A percentile compares a stretch with the other conserved stretches of the same genome.
phyloP scores from a whole-genome alignment of 495 filamentous ascomycete genomes.

The Clavariopsis aquatica region DNA sequence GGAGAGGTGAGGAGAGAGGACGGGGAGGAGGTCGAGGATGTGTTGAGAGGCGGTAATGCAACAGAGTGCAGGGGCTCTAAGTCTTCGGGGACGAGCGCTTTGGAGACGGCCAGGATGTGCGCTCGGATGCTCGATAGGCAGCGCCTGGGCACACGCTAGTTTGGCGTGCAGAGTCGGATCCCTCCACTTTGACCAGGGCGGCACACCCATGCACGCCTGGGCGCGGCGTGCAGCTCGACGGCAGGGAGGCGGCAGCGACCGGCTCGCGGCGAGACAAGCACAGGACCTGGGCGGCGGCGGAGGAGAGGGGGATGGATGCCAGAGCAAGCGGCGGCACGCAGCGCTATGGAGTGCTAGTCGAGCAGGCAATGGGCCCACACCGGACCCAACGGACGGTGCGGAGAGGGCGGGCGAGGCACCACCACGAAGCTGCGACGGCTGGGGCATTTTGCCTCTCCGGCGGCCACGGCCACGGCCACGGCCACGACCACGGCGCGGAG shows the following conservation, averaged over 20 bases:
- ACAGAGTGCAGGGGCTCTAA: constrained; percentile 26
- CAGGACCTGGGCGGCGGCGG: constrained; percentile 3
- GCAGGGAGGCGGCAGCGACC: constrained; percentile 17
- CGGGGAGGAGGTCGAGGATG: constrained; percentile 16
- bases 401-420: too few species aligned
- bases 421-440: background rate
- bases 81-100: constrained; percentile 24
- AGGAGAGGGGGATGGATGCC: background rate
- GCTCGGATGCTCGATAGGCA: constrained; percentile 1
- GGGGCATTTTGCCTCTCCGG: background rate
- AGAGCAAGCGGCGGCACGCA: constrained; percentile 1
- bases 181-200: constrained; percentile 26
- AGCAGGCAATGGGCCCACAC: background rate
- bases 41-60: constrained; percentile 31
- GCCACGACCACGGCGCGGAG: too few species aligned
- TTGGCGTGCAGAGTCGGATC: constrained; percentile 17
- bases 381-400: too few species aligned
- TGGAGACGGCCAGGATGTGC: constrained; percentile 20
- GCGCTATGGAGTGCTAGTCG: background rate
- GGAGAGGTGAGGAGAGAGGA: constrained; percentile 14
- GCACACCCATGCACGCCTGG: constrained; percentile 12
- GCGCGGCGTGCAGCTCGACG: constrained; percentile 8
- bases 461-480: too few species aligned
- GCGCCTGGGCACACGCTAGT: constrained; percentile 20
- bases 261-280: background rate